phyloP scores from a whole-genome alignment of 2,329 filamentous ascomycete species.

The Taxawa tesnikishii region DNA sequence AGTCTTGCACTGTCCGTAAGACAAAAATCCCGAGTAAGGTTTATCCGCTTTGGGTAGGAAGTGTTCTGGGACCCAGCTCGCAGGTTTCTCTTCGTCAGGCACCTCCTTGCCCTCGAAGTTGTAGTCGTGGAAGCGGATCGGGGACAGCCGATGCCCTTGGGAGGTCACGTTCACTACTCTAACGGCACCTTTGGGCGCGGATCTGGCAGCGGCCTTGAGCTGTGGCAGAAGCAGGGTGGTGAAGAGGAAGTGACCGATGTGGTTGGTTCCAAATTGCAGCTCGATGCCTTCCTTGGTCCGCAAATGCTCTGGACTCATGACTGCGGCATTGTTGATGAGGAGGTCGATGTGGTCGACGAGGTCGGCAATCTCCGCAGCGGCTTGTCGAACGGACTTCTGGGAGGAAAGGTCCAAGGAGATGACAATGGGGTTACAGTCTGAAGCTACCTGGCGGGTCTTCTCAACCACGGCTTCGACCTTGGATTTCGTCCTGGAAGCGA shows the following conservation, averaged over 20 bases:
- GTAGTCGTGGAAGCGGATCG: conserved; percentile 21
- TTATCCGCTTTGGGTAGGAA: conserved; percentile 8
- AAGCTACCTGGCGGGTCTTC: conserved; percentile 11
- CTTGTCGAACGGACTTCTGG: conserved; percentile 17
- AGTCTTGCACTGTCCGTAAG: conserved; percentile 34
- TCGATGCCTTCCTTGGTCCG: conserved; percentile 25
- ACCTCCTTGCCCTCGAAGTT: conserved; percentile 16
- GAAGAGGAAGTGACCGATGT: conserved; percentile 14
- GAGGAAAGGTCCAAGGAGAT: conserved; percentile 23
- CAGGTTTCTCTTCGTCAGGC: conserved; percentile 10
- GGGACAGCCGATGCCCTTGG: conserved; percentile 14
- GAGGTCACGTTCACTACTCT: conserved; percentile 18
- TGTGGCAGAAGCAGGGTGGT: conserved; percentile 9
- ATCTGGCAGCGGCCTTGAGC: conserved; percentile 6
- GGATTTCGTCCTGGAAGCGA: conserved; percentile 23
- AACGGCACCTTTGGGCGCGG: conserved; percentile 8
- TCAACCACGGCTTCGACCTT: conserved; percentile 20
- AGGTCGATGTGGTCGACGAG: conserved; percentile 22
- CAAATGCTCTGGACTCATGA: conserved; percentile 21
- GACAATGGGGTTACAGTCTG: conserved; percentile 13
- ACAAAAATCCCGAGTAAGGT: conserved; percentile 24
- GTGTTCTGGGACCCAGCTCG: conserved; percentile 4
- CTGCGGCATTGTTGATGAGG: conserved; percentile 31
- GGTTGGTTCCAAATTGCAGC: conserved; percentile 10
- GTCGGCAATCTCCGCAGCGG: conserved; percentile 18